These are phyloP conservation scores for Phanerodontia chrysosporium DNA, from an alignment of 768 basidiomycete genomes.

Conservation along the genomic window DNA sequence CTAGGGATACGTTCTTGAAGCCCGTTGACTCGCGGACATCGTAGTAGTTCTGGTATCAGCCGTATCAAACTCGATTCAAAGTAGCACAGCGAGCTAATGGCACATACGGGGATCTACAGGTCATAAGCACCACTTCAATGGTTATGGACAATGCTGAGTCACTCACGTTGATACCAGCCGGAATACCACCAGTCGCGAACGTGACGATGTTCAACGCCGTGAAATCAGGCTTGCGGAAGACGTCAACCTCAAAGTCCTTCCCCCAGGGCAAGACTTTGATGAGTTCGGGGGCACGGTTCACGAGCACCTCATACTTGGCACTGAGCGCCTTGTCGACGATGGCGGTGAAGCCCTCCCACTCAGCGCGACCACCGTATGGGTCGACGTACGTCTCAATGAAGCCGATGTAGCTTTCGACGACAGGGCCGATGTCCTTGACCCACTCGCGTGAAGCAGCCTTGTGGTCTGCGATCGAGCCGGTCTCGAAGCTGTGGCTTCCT, in stretches of 20 bases:
- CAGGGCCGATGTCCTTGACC: conserved; percentile 85
- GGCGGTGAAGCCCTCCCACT: conserved; percentile 94
- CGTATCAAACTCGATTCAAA: background rate
- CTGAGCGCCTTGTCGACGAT: conserved; percentile 83
- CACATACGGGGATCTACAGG: conserved; percentile 52
- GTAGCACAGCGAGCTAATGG: background rate
- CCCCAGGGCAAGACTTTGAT: conserved; percentile 88
- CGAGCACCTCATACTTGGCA: conserved; percentile 75
- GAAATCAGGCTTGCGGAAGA: conserved; percentile 85
- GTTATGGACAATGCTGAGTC: background rate
- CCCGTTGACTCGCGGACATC: conserved; percentile 76
- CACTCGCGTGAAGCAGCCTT: conserved; percentile 72
- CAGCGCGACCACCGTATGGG: conserved; percentile 86
- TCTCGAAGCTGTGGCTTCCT: conserved; percentile 58
- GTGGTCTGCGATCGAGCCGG: conserved; percentile 77
- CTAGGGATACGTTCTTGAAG: conserved; percentile 87
- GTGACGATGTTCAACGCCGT: conserved; percentile 78
- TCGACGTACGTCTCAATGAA: conserved; percentile 81
- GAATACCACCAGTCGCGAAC: conserved; percentile 87
- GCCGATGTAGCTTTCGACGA: conserved; percentile 86
- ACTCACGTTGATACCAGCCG: conserved; percentile 78
- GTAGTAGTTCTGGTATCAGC: conserved; percentile 61
- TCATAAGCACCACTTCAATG: background rate
- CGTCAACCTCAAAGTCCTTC: conserved; percentile 38
- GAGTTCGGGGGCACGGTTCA: conserved; percentile 69